Base-by-base conservation (phyloP, 148 eudicot genomes). In the Rhododendron simsii region DNA sequence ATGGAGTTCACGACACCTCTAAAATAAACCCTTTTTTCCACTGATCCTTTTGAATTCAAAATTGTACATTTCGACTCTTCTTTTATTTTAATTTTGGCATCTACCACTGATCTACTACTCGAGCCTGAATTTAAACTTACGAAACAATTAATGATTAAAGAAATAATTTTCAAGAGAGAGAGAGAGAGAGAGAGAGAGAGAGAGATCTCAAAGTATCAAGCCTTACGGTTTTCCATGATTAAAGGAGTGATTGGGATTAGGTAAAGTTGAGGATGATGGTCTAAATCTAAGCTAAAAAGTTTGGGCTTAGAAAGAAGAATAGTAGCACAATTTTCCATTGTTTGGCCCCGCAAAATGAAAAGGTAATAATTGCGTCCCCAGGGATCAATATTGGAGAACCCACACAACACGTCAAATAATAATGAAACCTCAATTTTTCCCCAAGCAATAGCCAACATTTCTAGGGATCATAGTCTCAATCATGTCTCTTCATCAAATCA, bases 401-500 rank as follows among this genome's bases (percentile, higher is more conserved):
- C 83, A 73, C 81, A 81, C 50, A 69, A 53, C 65, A 65, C 3
- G 12, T 30, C 69, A 59, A 14, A n/a, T 69, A 14, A n/a, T 69
- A 21, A 71, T 81, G 5, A 37, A 55, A 71, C 84, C 53, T 71
- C 82, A n/a, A 7, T n/a, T 23, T 69, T 67, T 28, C 12, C 35
- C 75, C 76, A 13, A 71, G 20, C 18, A 28, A 28, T 59, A 81
- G 61, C 75, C 67, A 81, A 7, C 84, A 86, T 81, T 81, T 67
- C 48, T 85, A 73, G 74, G 8, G 41, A 41, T 35, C 65, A 81
- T 69, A 81, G 33, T 81, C 26, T 50, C 61, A 23, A 86, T 81
- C 33, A 73, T 71, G 85, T 83, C 83, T 37, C 84, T 86, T 81
- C 37, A 50, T 4, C 39, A 81, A 81, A 80, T 86, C 81, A 86